Conservation (phyloP, 1,284 basidiomycete genomes). For the Moesziomyces sp. region DNA sequence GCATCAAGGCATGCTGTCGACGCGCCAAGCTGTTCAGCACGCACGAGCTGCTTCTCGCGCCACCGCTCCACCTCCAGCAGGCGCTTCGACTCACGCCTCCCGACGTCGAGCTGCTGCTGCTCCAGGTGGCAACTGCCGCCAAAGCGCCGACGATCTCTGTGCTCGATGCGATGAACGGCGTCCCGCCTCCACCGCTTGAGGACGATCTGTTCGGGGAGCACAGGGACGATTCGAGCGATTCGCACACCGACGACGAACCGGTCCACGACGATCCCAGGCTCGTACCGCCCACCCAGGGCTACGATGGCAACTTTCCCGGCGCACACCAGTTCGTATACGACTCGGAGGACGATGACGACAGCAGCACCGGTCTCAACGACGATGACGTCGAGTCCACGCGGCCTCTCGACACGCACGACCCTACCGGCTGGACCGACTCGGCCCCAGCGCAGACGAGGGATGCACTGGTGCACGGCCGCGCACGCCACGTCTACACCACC, state of each 20-base stretch:
- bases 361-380: conserved; percentile 5
- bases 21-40: conserved; percentile 39
- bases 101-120: conserved; percentile 25
- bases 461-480: conserved; percentile 20
- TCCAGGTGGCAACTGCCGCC: conserved; percentile 26
- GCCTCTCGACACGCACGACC: background rate
- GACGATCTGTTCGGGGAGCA: conserved; percentile 12
- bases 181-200: background rate
- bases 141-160: conserved; percentile 27
- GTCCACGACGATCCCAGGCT: conserved; percentile 1
- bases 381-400: conserved; percentile 23
- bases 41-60: conserved; percentile 36
- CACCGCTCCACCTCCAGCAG: conserved; percentile 24
- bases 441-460: conserved; percentile 2
- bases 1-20: conserved; percentile 47
- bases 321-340: conserved; percentile 26
- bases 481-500: conserved; percentile 20
- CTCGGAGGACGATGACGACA: conserved; percentile 21
- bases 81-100: conserved; percentile 16
- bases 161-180: conserved; percentile 31
- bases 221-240: conserved; percentile 4
- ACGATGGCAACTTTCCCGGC: conserved; percentile 43
- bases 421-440: background rate
- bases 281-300: conserved; percentile 38
- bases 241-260: conserved; percentile 1